A percentile compares a stretch with the other conserved stretches of the same genome.
Conservation (phyloP, 345 rosid species). For the Lagerstroemia speciosa region DNA sequence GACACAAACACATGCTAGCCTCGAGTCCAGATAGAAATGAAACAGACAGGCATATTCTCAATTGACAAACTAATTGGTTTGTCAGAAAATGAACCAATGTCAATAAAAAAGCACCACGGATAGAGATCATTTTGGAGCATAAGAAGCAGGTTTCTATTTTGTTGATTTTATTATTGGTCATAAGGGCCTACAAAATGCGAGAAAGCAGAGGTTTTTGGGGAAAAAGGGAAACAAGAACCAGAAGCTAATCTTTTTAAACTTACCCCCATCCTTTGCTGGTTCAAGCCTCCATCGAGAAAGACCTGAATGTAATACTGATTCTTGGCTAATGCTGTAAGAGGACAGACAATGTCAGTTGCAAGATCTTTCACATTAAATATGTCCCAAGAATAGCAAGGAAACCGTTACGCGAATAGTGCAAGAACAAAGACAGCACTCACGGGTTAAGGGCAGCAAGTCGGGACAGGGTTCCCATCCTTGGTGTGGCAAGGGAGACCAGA, state of each 20-base stretch:
- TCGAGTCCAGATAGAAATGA: neutral
- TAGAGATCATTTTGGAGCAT: neutral
- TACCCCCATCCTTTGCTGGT: slow-evolving; percentile 98
- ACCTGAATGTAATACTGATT: slow-evolving; percentile 71
- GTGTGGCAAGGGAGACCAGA: slow-evolving; percentile 78
- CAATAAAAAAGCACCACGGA: neutral
- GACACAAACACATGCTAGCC: neutral
- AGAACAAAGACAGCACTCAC: slow-evolving; percentile 34
- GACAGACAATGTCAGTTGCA: neutral
- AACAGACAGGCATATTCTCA: neutral
- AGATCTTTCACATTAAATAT: neutral
- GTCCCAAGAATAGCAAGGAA: neutral
- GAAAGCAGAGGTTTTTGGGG: neutral
- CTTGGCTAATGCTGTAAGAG: slow-evolving; percentile 42
- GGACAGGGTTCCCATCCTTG: slow-evolving; percentile 84
- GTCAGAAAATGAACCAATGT: neutral
- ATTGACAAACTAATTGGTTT: neutral
- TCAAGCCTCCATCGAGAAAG: slow-evolving; percentile 93
- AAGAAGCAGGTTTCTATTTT: neutral
- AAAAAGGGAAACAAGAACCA: neutral
- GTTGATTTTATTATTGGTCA: neutral
- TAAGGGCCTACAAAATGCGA: too few relatives aligned
- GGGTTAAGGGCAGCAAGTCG: slow-evolving; percentile 13
- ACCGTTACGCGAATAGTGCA: neutral
- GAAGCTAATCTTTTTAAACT: slow-evolving; percentile 17